Percentiles rank a stretch among this genome's conserved stretches.
phyloP scores from a whole-genome alignment of 306 rosid species.

The Cicer yamashitae region DNA sequence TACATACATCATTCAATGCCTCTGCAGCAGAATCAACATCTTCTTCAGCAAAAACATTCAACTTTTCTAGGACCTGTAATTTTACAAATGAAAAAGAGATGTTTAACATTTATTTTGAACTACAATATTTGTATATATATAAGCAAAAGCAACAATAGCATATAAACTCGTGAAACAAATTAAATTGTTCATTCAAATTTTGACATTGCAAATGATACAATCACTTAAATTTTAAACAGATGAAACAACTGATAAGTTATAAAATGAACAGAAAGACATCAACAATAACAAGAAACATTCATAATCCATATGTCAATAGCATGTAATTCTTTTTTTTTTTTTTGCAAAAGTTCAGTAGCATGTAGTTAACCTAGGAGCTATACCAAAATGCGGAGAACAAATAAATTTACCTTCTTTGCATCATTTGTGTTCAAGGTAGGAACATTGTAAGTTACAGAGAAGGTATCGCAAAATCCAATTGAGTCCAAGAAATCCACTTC shows the following conservation, averaged over 20 bases:
- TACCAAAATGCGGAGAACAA: constrained; percentile 37
- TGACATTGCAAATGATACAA: constrained; percentile 16
- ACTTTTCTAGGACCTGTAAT: constrained; percentile 76
- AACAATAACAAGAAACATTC: constrained; percentile 20
- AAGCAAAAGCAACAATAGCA: constrained; percentile 15
- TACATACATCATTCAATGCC: constrained; percentile 80
- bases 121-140: background rate
- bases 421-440: constrained; percentile 72
- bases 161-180: constrained; percentile 28
- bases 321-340: background rate
- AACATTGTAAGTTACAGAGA: constrained; percentile 79
- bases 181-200: constrained; percentile 19
- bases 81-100: constrained; percentile 35
- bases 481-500: constrained; percentile 85
- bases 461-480: constrained; percentile 76
- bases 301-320: constrained; percentile 29
- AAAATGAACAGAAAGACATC: constrained; percentile 24
- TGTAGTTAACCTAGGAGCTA: constrained; percentile 13
- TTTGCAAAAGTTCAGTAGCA: constrained; percentile 15
- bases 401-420: constrained; percentile 76
- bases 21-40: constrained; percentile 89
- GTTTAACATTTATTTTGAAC: constrained; percentile 31
- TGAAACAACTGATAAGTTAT: constrained; percentile 26
- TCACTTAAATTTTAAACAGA: constrained; percentile 39
- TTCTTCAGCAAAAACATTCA: constrained; percentile 77